Evolutionary conservation across 2,329 filamentous ascomycete genomes (phyloP), one percentile per base, ranked within the genome.

Genomic region (Pestalotiopsis sp.): DNA sequence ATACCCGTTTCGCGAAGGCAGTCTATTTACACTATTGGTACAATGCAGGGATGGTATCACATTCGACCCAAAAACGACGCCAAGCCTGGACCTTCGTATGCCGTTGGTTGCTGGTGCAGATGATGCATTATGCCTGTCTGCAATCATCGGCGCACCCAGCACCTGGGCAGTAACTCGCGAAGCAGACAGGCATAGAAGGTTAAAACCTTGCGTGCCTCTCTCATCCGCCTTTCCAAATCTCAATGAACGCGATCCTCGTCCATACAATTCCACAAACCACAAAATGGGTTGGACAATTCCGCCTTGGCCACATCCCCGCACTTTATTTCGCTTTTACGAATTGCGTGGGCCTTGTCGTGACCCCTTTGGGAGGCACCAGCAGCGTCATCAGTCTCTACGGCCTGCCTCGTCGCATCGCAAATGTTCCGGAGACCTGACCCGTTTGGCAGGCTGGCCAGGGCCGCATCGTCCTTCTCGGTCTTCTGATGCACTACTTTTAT

Each of bases 391-490:
- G 44, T 30, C 66, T 69, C 5, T 69, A 69, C 26, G 68, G 66
- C 26, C 24, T 68, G 22, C 66, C 68, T 26, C 24, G 66, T 2
- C 48, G 38, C 30, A 66, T 69, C 11, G 64, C 66, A 26, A 35
- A 57, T 2, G 26, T 68, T 3, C 68, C 68, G 24, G 66, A 75
- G 66, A 70, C 72, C 11, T 76, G 76, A 60, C 72, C 70, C 6
- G 71, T 72, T 11, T 77, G 75, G 75, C 70, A 73, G 63, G 72
- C 74, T n/a, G 74, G 73, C 58, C 68, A 72, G 17, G 74, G 68
- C 2, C 68, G 68, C 38, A 66, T 57, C 2, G 63, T 69, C 30
- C 62, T 69, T 20, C 68, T 69, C 62, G 66, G 68, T 4, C 30
- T 67, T 57, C 57, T 67, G 38, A 66, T 69, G 68, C 68, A 67